Base-by-base conservation (phyloP, 2,329 filamentous ascomycete species). In the Fusarium sp. region DNA sequence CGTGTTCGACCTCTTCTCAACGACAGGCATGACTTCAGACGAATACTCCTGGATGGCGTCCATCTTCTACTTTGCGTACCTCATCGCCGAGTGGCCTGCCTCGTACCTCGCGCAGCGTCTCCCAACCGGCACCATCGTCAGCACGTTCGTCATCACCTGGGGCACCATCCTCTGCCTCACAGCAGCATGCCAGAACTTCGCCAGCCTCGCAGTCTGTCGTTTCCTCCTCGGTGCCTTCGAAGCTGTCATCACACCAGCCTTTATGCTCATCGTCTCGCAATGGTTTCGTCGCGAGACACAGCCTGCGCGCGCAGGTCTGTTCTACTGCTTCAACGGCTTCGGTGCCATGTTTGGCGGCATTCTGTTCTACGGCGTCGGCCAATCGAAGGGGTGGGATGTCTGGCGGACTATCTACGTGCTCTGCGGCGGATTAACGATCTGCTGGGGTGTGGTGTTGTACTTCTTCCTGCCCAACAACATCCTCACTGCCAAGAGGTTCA, bases 351-450 rank as follows among this genome's bases (percentile, higher is more conserved):
- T 85, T 24, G 84, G 85, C 15, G 85, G 84, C 4, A 81, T 87
- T 15, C 77, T 88, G 17, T 85, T 87, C 32, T 90, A 87, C 58
- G 88, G 84, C 2, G 83, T 89, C 10, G 88, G 88, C 0, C 87
- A 90, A 65, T 84, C 88, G 38, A 78, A 82, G 36, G 80, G 84
- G 39, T 79, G 78, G 74, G 77, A 79, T 28, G 79, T 89, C 41
- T 89, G 87, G 87, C 82, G 84, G 62, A 87, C 84, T 80, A 85
- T 89, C 82, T 89, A 87, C 75, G 85, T 87, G 63, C 81, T 89
- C 57, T 84, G 88, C 6, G 87, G 88, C 3, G 71, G 84, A 0
- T 73, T 82, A 4, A 89, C 87, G 0, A 83, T 87, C 61, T 74
- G 87, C n/a, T 86, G 86, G 83, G 85, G 82, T 1, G 78, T 87